These are phyloP conservation scores for Globisporangium cederbergense DNA, from an alignment of 352 stramenopile species.

Conservation along the genomic window DNA sequence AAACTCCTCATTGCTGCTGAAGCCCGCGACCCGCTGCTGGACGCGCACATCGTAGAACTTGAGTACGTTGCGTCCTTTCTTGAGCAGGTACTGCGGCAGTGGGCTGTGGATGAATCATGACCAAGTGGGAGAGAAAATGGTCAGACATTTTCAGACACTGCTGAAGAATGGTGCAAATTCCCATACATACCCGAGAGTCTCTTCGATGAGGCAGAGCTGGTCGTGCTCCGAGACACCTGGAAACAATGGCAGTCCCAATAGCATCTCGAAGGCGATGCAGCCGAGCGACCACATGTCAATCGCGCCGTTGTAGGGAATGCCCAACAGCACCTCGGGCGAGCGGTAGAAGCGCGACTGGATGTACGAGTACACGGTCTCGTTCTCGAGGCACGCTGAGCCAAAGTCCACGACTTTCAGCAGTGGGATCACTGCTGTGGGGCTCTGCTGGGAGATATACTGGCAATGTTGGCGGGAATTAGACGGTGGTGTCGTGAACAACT, in stretches of 20 bases:
- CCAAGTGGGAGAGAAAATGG: background rate
- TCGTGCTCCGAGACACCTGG: slow-evolving; percentile 91
- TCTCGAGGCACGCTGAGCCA: slow-evolving; percentile 86
- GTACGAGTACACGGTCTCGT: slow-evolving; percentile 91
- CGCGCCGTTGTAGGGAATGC: slow-evolving; percentile 45
- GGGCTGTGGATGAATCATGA: slow-evolving; percentile 5
- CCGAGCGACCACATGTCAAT: slow-evolving; percentile 68
- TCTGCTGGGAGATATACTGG: background rate
- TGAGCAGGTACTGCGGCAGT: slow-evolving; percentile 32
- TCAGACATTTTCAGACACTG: background rate
- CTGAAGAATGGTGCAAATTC: background rate
- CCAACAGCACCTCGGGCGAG: slow-evolving; percentile 64
- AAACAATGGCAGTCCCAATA: slow-evolving; percentile 94
- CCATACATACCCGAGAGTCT: slow-evolving; percentile 55
- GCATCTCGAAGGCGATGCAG: slow-evolving; percentile 87
- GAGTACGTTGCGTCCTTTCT: slow-evolving; percentile 32
- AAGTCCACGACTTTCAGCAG: slow-evolving; percentile 96
- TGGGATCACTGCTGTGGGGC: slow-evolving; percentile 12
- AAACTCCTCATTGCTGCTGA: slow-evolving; percentile 17
- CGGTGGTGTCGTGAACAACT: slow-evolving; percentile 33
- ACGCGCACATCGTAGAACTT: slow-evolving; percentile 42
- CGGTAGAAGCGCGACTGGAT: slow-evolving; percentile 95
- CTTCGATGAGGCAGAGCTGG: slow-evolving; percentile 92
- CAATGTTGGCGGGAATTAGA: background rate
- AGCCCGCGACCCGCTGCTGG: background rate